phyloP scores from a whole-genome alignment of 345 rosid species.

The Raphanus sativus region DNA sequence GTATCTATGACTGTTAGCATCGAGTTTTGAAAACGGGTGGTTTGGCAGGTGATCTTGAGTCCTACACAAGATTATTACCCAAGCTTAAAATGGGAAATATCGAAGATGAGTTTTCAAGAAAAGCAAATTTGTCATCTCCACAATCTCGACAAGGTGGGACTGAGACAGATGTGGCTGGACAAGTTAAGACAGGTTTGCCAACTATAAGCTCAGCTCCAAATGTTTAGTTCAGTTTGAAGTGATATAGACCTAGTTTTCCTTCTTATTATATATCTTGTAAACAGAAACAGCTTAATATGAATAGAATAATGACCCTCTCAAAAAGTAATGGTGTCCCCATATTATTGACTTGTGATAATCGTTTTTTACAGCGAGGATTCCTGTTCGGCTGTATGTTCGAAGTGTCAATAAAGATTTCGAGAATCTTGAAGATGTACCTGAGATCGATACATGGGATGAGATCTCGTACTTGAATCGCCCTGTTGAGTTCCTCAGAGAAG shows the following conservation, averaged over 20 bases:
- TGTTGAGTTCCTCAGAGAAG: slow-evolving; percentile 64
- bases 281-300: neutral
- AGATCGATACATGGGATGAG: slow-evolving; percentile 78
- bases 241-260: neutral
- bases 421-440: slow-evolving; percentile 63
- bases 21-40: slow-evolving; percentile 2
- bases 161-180: slow-evolving; percentile 59
- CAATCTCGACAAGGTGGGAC: slow-evolving; percentile 44
- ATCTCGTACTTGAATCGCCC: slow-evolving; percentile 76
- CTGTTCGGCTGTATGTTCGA: slow-evolving; percentile 77
- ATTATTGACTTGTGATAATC: neutral
- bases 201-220: slow-evolving; percentile 27
- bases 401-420: slow-evolving; percentile 55
- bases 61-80: slow-evolving; percentile 61
- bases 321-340: neutral
- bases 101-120: slow-evolving; percentile 60
- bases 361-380: slow-evolving; percentile 61
- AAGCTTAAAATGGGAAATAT: slow-evolving; percentile 77
- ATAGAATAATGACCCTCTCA: neutral
- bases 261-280: neutral
- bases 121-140: slow-evolving; percentile 35
- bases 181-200: slow-evolving; percentile 73
- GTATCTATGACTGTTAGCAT: neutral
- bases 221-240: slow-evolving; percentile 1
- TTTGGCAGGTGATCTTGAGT: slow-evolving; percentile 75